phyloP scores from a whole-genome alignment of 2,329 filamentous ascomycete genomes.

The Pseudopithomyces chartarum region DNA sequence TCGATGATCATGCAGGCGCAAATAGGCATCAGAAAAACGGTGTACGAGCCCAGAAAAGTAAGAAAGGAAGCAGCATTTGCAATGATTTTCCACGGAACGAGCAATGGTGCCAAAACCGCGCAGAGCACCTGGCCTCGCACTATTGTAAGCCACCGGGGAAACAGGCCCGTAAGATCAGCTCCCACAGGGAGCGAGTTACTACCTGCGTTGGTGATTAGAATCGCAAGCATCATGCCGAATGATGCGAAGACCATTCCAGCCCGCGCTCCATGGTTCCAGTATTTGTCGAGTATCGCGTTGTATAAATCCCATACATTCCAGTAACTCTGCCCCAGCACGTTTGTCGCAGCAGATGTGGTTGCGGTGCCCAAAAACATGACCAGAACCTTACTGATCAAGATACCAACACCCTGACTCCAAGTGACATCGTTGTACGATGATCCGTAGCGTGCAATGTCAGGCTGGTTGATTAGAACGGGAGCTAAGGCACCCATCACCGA shows the following conservation, averaged over 20 bases:
- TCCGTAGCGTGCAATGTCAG: conserved; percentile 1
- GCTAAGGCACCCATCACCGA: conserved; percentile 9
- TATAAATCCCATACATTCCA: conserved; percentile 13
- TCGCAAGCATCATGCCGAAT: neutral
- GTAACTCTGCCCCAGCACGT: neutral
- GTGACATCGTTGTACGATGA: conserved; percentile 2
- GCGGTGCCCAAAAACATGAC: conserved; percentile 1
- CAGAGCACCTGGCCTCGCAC: neutral
- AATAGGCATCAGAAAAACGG: conserved; percentile 19
- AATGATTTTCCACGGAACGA: conserved; percentile 4
- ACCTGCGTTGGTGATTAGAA: neutral
- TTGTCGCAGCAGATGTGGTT: neutral
- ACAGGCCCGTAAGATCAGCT: neutral
- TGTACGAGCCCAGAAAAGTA: neutral
- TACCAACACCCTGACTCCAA: neutral
- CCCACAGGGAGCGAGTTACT: conserved; percentile 1
- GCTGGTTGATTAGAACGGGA: neutral
- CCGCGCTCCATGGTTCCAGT: conserved; percentile 12
- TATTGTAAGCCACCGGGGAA: neutral
- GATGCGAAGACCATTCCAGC: conserved; percentile 1
- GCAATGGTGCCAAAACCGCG: neutral
- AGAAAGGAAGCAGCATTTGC: neutral
- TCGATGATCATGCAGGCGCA: conserved; percentile 27
- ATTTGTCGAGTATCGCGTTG: conserved; percentile 22
- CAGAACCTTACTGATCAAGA: neutral